Evolutionary conservation across 352 stramenopile genomes (phyloP), one percentile per base, ranked within the genome.

Genomic region (Pythium pyrilobum): DNA sequence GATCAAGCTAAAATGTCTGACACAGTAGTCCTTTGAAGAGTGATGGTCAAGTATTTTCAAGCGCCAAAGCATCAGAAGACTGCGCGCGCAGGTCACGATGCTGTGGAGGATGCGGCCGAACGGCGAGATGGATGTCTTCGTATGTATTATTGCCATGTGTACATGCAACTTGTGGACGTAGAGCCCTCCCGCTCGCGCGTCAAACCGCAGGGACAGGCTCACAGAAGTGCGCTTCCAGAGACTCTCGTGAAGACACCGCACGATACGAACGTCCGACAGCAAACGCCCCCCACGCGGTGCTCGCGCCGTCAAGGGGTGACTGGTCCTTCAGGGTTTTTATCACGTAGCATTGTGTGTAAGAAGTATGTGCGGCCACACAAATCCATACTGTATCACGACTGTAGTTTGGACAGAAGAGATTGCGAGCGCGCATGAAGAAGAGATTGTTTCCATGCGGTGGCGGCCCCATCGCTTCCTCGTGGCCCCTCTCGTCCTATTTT

Each of bases 301-400:
- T n/a, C n/a, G n/a, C 28, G 10, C 40, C 41, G 34, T 33, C 33
- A 46, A n/a, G n/a, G n/a, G n/a, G n/a, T 16, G 24, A 21, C 43
- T 85, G 79, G 79, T 89, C 79, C 79, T 87, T 52, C 79, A 89
- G 79, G 79, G 79, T 89, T 89, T 89, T 89, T 87, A 85, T 85
- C 79, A 81, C 79, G 47, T 87, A 90, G 72, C 67, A 85, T 90
- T 90, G 79, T 77, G 79, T 82, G 65, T 83, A 77, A 87, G 67
- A 90, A 90, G 79, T 90, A 90, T 89, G 79, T 86, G 79, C 32
- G 79, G 67, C 79, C 79, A 87, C 37, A 87, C 79, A 89, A 27
- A 36, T 40, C 24, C 15, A 43, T n/a, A 12, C 27, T 43, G 13
- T 13, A 1, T 15, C 15, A 2, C 23, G 32, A 41, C 31, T 32